phyloP scores from a whole-genome alignment of 225 moss, liverwort and hornwort genomes.

The Anthoceros angustus region DNA sequence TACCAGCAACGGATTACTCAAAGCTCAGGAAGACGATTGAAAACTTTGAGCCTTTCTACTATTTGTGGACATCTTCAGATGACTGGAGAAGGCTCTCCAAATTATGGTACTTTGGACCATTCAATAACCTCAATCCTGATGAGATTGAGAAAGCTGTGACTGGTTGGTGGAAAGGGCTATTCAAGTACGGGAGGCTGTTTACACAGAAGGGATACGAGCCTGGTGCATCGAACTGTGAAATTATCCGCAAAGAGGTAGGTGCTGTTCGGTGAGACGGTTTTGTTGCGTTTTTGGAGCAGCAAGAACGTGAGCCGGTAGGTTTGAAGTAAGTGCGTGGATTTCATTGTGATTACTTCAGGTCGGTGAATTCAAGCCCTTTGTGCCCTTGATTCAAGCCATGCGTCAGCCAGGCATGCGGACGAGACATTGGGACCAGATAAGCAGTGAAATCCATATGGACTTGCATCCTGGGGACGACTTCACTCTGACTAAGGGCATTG shows the following conservation, averaged over 20 bases:
- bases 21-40: conserved; percentile 32
- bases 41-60: conserved; percentile 50
- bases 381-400: conserved; percentile 59
- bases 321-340: not conserved
- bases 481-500: conserved; percentile 34
- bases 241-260: conserved; percentile 43
- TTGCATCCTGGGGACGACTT: conserved; percentile 31
- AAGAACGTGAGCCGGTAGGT: not conserved
- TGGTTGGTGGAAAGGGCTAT: conserved; percentile 61
- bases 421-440: conserved; percentile 68
- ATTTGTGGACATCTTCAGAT: conserved; percentile 45
- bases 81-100: conserved; percentile 40
- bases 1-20: conserved; percentile 31
- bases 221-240: conserved; percentile 40
- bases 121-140: conserved; percentile 38
- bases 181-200: conserved; percentile 39
- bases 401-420: conserved; percentile 61
- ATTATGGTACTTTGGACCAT: conserved; percentile 60
- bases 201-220: conserved; percentile 32
- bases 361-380: conserved; percentile 46
- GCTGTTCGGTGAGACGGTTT: not conserved
- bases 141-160: conserved; percentile 39
- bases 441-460: conserved; percentile 22
- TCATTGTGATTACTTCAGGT: conserved; percentile 21
- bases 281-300: not conserved